Base-by-base conservation (phyloP, 768 basidiomycete genomes). In the Trichaptum fuscoviolaceum region DNA sequence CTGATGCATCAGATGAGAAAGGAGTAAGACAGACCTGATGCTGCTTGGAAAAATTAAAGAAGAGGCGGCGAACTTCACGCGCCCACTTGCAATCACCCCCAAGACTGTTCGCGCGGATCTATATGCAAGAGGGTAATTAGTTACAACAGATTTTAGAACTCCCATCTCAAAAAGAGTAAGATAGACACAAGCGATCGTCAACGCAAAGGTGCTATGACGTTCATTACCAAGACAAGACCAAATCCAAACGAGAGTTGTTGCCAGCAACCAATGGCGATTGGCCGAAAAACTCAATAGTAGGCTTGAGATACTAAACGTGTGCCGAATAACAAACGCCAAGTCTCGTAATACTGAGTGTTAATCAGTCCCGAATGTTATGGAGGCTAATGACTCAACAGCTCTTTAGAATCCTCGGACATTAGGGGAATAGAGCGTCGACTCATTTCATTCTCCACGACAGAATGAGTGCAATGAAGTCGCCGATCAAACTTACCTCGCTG, bases 31-130 rank as follows among this genome's bases (percentile, higher is more conserved):
- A 62, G 69, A 93, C 96, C 85, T 96, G 94, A 77, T 98, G 96
- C 72, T 97, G 95, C 77, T 96, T 96, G 65, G 92, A 88, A 77
- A 97, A 94, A 4, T 85, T 78, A 67, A 89, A 81, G 73, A 90
- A 84, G 5, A 93, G 91, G 34, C 95, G 82, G 57, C 85, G 80
- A 25, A 96, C 74, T 76, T 99, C 96, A 67, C 95, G 85, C 35
- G 84, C 84, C 80, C 86, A 96, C 64, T 87, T 83, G 77, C 97
- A 99, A 77, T 99, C 96, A 8, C 96, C 96, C 69, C 93, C 93
- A 63, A 99, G 76, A 75, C 87, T 96, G 69, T 95, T 96, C 0
- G 97, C 96, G 58, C 97, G 89, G 74, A 99, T 97, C 96, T 99
- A 30, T 8, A 74, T 59, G 57, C 59, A 27, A 24, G 64, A 62